These are phyloP conservation scores for Alternaria rosae DNA, from an alignment of 2,329 filamentous ascomycete genomes.

Conservation along the genomic window DNA sequence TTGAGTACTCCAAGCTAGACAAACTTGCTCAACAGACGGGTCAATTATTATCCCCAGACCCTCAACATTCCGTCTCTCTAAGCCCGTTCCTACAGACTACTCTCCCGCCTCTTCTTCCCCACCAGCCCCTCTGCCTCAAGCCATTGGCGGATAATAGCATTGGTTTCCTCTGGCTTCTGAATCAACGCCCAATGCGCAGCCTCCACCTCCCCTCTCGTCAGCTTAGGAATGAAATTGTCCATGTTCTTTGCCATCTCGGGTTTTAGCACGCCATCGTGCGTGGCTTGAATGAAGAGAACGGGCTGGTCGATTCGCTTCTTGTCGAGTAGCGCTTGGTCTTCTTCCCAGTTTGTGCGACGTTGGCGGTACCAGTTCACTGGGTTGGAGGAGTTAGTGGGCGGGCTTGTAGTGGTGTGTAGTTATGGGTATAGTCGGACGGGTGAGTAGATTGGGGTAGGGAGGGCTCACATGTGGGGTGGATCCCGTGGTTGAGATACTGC, in stretches of 20 bases:
- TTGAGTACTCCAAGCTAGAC: neutral
- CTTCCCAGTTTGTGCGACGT: conserved; percentile 74
- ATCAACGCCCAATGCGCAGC: conserved; percentile 84
- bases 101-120: conserved; percentile 33
- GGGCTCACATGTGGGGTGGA: conserved; percentile 72
- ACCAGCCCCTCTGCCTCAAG: conserved; percentile 63
- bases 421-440: neutral
- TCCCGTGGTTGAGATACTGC: conserved; percentile 73
- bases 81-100: conserved; percentile 51
- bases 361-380: conserved; percentile 87
- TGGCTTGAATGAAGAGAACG: conserved; percentile 77
- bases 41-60: neutral
- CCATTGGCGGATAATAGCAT: conserved; percentile 73
- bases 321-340: conserved; percentile 64
- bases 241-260: conserved; percentile 75
- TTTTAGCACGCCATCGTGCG: conserved; percentile 74
- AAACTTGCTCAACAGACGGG: neutral
- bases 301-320: conserved; percentile 53
- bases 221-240: conserved; percentile 69
- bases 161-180: conserved; percentile 75
- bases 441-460: neutral
- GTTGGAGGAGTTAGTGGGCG: neutral
- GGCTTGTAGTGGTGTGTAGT: neutral
- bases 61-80: neutral
- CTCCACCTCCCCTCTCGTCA: conserved; percentile 72